Evolutionary conservation across 2,329 filamentous ascomycete species (phyloP), one percentile per base, ranked within the genome.

Genomic region (Fusarium foetens): DNA sequence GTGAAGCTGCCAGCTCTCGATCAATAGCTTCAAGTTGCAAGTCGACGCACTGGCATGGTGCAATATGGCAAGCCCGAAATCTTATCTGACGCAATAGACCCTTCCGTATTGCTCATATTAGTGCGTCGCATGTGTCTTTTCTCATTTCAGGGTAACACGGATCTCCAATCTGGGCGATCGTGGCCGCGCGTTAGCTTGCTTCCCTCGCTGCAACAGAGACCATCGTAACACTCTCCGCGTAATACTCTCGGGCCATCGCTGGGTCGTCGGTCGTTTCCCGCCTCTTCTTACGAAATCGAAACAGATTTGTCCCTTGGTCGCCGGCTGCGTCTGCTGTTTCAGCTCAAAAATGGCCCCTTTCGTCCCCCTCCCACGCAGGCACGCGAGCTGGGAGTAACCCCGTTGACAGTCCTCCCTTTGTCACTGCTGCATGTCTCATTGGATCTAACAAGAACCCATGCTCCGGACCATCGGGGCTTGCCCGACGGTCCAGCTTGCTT

Each of bases 381-480:
- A 67, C 46, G 45, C 55, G 52, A 59, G 38, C 66, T 66, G 41
- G 58, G 54, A 43, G 60, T 57, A 63, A 58, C 62, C 60, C 61
- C 35, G 54, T 39, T 57, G 49, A 53, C 41, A 46, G 41, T 38
- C 52, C 58, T 63, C 45, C 52, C 51, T 49, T 61, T 58, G 39
- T 58, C 46, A 36, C 41, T 45, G 52, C 52, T 68, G 63, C 70
- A 70, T 63, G 27, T 51, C 39, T 57, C 33, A 66, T 69, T 39
- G 62, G 58, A 31, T 48, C 72, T 48, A 61, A 62, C 52, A 36
- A 57, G 27, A 33, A 54, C 52, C 69, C 63, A 42, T 73, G 64
- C 63, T 68, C 62, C 75, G 75, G 75, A 43, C 62, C 74, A 38
- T 77, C 75, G 75, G 75, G 33, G 70, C 46, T 71, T 58, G 48